phyloP scores from a whole-genome alignment of 2,329 filamentous ascomycete genomes.

The Aspergillus transmontanensis region DNA sequence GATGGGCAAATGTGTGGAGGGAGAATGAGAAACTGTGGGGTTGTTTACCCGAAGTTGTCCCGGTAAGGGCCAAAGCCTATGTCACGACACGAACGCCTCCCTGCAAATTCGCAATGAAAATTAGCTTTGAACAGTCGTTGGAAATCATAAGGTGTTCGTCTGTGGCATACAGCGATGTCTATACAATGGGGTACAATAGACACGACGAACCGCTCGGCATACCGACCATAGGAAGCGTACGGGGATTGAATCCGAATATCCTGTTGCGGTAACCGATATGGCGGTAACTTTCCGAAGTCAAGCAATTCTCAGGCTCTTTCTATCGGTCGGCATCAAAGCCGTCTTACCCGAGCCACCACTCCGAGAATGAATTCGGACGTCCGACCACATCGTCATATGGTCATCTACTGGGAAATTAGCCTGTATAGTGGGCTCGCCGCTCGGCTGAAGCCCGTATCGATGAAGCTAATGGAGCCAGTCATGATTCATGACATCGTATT shows the following conservation, averaged over 20 bases:
- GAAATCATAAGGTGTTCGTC: no score
- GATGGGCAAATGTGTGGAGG: background rate
- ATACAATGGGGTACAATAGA: no score
- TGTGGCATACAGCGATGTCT: no score
- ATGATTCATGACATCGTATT: background rate
- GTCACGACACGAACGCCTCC: no score
- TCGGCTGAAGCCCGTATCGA: background rate
- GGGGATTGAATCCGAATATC: background rate
- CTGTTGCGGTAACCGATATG: background rate
- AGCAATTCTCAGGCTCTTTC: background rate
- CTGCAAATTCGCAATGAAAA: no score
- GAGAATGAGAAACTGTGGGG: background rate
- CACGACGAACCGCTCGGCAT: no score
- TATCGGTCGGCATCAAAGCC: background rate
- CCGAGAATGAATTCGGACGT: background rate
- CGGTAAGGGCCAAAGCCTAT: no score
- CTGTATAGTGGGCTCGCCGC: background rate
- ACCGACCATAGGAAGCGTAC: background rate
- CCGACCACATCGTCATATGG: background rate
- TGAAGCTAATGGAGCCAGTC: background rate
- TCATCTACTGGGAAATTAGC: background rate
- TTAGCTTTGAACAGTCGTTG: no score
- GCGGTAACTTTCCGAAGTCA: background rate
- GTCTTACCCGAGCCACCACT: background rate
- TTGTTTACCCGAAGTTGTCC: background rate